These are phyloP conservation scores for Fraxinus albicans DNA, from an alignment of 305 asterid species.

Conservation along the genomic window DNA sequence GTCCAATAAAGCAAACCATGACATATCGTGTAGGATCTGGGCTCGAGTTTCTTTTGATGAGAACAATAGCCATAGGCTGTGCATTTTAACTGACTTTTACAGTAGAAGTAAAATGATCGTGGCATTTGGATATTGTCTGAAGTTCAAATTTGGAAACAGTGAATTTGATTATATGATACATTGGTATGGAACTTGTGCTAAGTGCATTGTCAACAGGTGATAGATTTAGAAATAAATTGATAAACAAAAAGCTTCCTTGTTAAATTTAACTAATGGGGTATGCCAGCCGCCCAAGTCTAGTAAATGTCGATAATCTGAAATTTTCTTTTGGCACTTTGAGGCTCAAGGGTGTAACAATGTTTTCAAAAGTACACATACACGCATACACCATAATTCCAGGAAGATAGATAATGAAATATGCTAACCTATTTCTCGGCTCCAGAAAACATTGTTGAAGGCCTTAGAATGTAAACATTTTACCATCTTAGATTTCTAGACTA, in stretches of 20 bases:
- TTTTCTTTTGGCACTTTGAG: not conserved
- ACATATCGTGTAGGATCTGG: not conserved
- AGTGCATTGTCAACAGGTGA: not conserved
- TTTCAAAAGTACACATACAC: not conserved
- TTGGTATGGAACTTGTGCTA: not conserved
- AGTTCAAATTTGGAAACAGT: not conserved
- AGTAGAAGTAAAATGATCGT: conserved; percentile 6
- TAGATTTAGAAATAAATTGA: not conserved
- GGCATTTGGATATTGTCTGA: conserved; percentile 5
- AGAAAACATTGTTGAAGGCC: not conserved
- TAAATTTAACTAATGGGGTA: not conserved
- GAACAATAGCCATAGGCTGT: not conserved
- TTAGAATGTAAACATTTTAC: not conserved
- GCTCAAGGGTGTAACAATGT: conserved; percentile 1
- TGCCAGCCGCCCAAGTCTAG: not conserved
- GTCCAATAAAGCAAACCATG: conserved; percentile 18
- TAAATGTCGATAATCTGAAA: not conserved
- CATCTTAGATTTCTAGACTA: not conserved
- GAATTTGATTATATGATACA: conserved; percentile 9
- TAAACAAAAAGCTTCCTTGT: not conserved
- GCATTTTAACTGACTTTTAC: not conserved
- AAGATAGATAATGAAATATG: not conserved
- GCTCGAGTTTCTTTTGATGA: not conserved
- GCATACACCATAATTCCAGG: not conserved
- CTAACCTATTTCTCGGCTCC: conserved; percentile 6